A percentile compares a stretch with the other conserved stretches of the same genome.
These are phyloP conservation scores for Carex pumila DNA, from an alignment of 176 grass and related monocot species.

Conservation along the genomic window DNA sequence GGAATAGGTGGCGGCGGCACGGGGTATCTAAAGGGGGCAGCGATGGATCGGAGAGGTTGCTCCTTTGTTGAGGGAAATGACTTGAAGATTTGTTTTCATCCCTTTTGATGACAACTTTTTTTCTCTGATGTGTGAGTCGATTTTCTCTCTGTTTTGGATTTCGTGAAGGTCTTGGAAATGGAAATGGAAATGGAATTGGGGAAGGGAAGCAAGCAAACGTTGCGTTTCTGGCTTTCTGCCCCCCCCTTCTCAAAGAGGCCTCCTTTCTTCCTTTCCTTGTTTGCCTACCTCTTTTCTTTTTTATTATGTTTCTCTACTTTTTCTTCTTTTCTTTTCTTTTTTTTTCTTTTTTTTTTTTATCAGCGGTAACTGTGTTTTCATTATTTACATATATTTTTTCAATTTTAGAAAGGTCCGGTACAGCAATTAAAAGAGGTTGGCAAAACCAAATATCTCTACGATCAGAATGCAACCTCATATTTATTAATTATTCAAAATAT, in stretches of 20 bases:
- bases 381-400: neutral
- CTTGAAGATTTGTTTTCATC: constrained; percentile 5
- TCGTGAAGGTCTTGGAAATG: constrained; percentile 10
- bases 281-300: constrained; percentile 10
- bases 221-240: neutral
- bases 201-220: neutral
- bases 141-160: constrained; percentile 10
- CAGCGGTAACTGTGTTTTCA: neutral
- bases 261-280: constrained; percentile 12
- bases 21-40: neutral
- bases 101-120: constrained; percentile 3
- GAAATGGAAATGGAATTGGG: neutral
- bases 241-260: neutral
- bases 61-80: neutral
- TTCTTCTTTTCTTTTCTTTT: neutral
- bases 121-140: neutral
- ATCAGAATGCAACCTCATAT: neutral
- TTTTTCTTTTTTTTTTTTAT: neutral
- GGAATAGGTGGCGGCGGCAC: neutral
- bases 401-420: neutral
- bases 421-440: neutral
- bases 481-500: neutral
- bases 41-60: neutral
- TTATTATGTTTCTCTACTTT: neutral
- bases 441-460: neutral